Percentiles rank a stretch among this genome's conserved stretches.
phyloP scores from a whole-genome alignment of 495 filamentous ascomycete genomes.

The Aspergillus diversus region DNA sequence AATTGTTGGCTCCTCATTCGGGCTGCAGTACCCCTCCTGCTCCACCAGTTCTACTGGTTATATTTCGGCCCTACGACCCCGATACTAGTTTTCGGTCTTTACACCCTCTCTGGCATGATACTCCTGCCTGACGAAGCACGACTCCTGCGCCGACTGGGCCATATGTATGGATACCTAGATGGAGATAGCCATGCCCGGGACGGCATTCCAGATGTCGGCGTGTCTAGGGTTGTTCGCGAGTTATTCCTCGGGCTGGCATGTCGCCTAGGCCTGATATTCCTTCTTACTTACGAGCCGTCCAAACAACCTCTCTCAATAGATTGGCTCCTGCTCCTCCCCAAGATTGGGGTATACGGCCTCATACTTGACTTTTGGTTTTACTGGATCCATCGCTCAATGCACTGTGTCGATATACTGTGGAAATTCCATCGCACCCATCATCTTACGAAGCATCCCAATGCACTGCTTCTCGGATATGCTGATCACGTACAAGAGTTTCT shows the following conservation, averaged over 20 bases:
- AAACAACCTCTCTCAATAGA: constrained; percentile 27
- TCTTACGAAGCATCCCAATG: constrained; percentile 45
- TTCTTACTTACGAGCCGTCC: neutral
- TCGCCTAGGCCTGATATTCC: neutral
- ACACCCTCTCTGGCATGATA: neutral
- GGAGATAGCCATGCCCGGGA: constrained; percentile 44
- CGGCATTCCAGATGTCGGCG: constrained; percentile 40
- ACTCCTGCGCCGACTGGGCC: constrained; percentile 30
- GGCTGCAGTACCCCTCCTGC: neutral
- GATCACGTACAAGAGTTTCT: constrained; percentile 45
- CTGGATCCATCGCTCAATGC: constrained; percentile 45
- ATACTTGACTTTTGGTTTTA: constrained; percentile 50
- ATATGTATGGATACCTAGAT: constrained; percentile 38
- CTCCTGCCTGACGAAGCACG: constrained; percentile 25
- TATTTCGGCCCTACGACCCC: neutral
- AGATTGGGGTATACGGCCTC: constrained; percentile 39
- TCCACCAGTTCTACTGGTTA: neutral
- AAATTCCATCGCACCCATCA: constrained; percentile 48
- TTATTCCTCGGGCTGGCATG: neutral
- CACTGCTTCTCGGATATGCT: constrained; percentile 40
- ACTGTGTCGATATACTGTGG: constrained; percentile 38
- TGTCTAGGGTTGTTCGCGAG: constrained; percentile 32
- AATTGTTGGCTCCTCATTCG: constrained; percentile 31
- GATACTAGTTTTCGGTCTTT: neutral
- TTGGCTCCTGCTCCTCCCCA: constrained; percentile 35